Conservation (phyloP, 306 rosid genomes). For the Prunus fruticosa region DNA sequence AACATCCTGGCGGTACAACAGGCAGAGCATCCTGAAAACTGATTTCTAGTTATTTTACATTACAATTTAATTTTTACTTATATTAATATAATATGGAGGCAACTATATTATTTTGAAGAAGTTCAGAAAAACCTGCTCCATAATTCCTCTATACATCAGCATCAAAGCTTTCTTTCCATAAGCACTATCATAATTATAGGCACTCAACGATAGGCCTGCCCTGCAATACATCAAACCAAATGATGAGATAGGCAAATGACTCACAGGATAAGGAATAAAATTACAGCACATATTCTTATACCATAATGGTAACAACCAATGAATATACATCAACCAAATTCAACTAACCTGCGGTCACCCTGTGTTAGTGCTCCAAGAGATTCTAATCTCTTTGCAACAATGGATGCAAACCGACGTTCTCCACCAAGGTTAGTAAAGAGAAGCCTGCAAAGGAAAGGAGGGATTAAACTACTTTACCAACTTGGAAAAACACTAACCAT, state of each 20-base stretch:
- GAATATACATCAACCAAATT: constrained; percentile 18
- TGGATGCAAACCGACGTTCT: constrained; percentile 95
- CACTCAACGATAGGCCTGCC: constrained; percentile 92
- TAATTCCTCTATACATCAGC: constrained; percentile 88
- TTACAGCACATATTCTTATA: constrained; percentile 19
- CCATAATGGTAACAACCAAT: constrained; percentile 7
- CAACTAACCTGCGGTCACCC: constrained; percentile 93
- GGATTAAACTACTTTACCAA: not conserved
- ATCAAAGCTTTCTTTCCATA: constrained; percentile 83
- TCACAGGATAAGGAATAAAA: constrained; percentile 18
- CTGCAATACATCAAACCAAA: constrained; percentile 48
- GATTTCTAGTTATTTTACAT: constrained; percentile 29
- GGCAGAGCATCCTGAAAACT: constrained; percentile 78
- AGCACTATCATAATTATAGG: constrained; percentile 92
- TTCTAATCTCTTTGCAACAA: constrained; percentile 96
- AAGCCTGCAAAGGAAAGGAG: constrained; percentile 54
- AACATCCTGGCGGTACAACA: constrained; percentile 93
- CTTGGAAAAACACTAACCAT: not conserved
- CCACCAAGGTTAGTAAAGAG: constrained; percentile 96
- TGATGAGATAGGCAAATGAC: constrained; percentile 27
- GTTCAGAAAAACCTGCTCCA: constrained; percentile 78
- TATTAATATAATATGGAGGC: constrained; percentile 15
- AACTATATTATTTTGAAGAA: constrained; percentile 13
- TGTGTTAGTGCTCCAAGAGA: constrained; percentile 98
- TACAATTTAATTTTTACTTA: constrained; percentile 8